These are phyloP conservation scores for Sindora glabra DNA, from an alignment of 306 rosid species.

Conservation along the genomic window DNA sequence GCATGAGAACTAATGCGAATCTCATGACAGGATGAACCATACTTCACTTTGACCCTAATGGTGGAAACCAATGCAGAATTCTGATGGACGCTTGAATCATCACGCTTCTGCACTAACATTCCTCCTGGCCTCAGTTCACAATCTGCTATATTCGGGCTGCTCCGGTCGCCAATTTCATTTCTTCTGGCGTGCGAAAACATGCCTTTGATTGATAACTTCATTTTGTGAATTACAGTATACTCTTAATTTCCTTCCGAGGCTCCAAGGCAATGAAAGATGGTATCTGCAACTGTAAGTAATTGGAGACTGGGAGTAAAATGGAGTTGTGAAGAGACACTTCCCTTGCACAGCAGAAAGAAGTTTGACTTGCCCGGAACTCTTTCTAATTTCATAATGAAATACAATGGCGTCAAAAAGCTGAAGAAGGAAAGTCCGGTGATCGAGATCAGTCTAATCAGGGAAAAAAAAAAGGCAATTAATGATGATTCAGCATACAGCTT, in stretches of 20 bases:
- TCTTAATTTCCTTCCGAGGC: conserved; percentile 12
- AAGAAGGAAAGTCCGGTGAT: not conserved
- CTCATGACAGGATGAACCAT: conserved; percentile 49
- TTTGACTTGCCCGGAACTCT: conserved; percentile 19
- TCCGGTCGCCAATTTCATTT: not conserved
- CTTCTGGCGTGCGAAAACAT: conserved; percentile 29
- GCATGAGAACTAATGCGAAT: conserved; percentile 64
- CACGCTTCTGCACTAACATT: conserved; percentile 79
- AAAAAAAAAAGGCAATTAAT: not conserved
- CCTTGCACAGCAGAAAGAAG: conserved; percentile 37
- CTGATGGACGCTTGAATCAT: conserved; percentile 23
- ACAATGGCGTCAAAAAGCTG: not conserved
- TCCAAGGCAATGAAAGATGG: not conserved
- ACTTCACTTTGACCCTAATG: conserved; percentile 58
- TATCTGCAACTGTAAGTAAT: not conserved
- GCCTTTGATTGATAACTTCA: conserved; percentile 16
- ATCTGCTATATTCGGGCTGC: conserved; percentile 9
- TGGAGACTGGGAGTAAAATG: not conserved
- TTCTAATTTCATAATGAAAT: not conserved
- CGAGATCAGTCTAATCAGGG: not conserved
- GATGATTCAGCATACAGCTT: too few relatives aligned
- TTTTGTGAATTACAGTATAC: not conserved
- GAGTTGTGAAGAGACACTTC: conserved; percentile 23
- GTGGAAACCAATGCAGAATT: conserved; percentile 22
- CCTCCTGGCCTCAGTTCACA: conserved; percentile 85